phyloP scores from a whole-genome alignment of 2,329 filamentous ascomycete genomes.

The Paecilomyces niveus region DNA sequence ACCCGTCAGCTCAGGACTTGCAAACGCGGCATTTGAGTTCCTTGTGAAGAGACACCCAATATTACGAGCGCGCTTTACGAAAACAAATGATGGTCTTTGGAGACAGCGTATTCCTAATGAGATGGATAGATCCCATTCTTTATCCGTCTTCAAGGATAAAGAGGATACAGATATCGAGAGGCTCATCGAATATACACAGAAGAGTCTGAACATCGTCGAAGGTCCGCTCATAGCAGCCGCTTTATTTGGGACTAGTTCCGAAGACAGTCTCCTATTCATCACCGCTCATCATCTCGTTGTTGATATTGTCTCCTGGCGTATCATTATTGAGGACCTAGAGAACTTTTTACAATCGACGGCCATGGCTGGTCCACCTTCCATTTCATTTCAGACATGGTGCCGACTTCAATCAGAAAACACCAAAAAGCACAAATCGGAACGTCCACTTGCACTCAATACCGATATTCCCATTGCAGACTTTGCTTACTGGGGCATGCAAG shows the following conservation, averaged over 20 bases:
- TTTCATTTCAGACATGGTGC: slow-evolving; percentile 9
- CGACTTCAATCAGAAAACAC: slow-evolving; percentile 6
- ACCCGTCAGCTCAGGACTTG: not conserved
- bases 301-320: slow-evolving; percentile 16
- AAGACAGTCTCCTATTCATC: slow-evolving; percentile 7
- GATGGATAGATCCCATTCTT: slow-evolving; percentile 1
- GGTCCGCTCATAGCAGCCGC: slow-evolving; percentile 4
- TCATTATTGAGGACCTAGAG: slow-evolving; percentile 16
- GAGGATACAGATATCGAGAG: slow-evolving; percentile 3
- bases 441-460: not conserved
- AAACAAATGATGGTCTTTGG: slow-evolving; percentile 10
- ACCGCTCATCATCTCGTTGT: slow-evolving; percentile 14
- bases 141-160: slow-evolving; percentile 1
- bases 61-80: slow-evolving; percentile 15
- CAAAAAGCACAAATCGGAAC: not conserved
- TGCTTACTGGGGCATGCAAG: slow-evolving; percentile 38
- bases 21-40: slow-evolving; percentile 6
- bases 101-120: slow-evolving; percentile 6
- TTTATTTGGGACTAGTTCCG: not conserved
- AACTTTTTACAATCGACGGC: slow-evolving; percentile 3
- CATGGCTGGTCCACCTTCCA: not conserved
- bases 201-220: slow-evolving; percentile 3
- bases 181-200: slow-evolving; percentile 4
- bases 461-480: slow-evolving; percentile 41
- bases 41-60: slow-evolving; percentile 13